These are phyloP conservation scores for Tephrocybe sp. DNA, from an alignment of 768 basidiomycete species.

Conservation along the genomic window DNA sequence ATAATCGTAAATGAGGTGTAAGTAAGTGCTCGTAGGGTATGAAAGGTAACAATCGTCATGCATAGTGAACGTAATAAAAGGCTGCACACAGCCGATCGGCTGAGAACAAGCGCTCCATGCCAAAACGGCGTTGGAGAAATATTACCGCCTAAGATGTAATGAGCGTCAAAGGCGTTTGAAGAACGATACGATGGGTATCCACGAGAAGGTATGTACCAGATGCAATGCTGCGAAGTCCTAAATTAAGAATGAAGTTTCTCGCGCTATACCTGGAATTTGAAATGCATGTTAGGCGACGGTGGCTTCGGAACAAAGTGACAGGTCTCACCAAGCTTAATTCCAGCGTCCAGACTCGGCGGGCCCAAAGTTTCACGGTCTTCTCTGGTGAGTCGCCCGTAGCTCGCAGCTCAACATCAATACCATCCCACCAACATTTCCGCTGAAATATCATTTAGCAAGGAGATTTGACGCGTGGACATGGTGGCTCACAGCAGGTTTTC, in stretches of 20 bases:
- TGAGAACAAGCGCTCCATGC: constrained; percentile 6
- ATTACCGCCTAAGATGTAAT: constrained; percentile 3
- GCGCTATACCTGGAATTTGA: constrained; percentile 21
- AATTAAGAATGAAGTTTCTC: constrained; percentile 2
- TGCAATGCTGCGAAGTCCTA: constrained; percentile 10
- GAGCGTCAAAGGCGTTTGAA: constrained; percentile 9
- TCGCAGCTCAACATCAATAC: constrained; percentile 84
- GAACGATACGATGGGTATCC: constrained; percentile 22
- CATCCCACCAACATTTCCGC: constrained; percentile 99
- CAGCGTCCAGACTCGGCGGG: constrained; percentile 95
- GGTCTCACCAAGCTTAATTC: constrained; percentile 85
- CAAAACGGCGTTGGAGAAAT: constrained; percentile 5
- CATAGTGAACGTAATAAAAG: constrained; percentile 12
- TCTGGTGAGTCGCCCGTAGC: constrained; percentile 49
- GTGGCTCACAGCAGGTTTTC: constrained; percentile 91
- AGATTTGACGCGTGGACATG: background rate
- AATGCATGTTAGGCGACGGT: background rate
- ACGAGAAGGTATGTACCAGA: constrained; percentile 24
- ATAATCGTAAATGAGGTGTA: constrained; percentile 15
- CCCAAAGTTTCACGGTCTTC: constrained; percentile 87
- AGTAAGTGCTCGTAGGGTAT: constrained; percentile 19
- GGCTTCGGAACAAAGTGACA: background rate
- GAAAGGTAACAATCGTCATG: constrained; percentile 12
- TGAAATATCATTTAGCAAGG: constrained; percentile 27
- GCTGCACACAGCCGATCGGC: constrained; percentile 1